Conservation (phyloP, 2,329 filamentous ascomycete genomes). For the Ilyonectria destructans region DNA sequence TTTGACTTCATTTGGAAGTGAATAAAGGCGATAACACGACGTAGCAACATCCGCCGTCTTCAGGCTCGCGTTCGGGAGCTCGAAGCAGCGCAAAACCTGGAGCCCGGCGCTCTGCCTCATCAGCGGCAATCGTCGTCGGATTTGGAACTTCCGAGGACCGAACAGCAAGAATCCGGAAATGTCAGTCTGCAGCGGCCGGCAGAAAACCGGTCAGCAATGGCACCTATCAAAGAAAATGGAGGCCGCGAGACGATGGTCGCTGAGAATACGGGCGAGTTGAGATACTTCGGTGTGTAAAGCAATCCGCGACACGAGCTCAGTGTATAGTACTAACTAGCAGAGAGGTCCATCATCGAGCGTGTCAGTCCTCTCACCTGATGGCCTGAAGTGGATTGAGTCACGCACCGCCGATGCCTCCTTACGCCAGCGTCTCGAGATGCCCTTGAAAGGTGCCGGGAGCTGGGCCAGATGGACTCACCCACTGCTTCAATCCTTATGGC, state of each 20-base stretch:
- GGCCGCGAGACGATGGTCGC: conserved; percentile 22
- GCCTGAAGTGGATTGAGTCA: conserved; percentile 23
- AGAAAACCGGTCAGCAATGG: neutral
- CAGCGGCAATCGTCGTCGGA: neutral
- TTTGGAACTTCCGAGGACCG: neutral
- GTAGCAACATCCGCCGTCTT: conserved; percentile 2
- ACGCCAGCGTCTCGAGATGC: conserved; percentile 20
- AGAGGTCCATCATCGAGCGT: conserved; percentile 22
- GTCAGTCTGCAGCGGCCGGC: neutral
- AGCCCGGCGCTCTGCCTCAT: neutral
- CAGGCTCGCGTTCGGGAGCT: conserved; percentile 10
- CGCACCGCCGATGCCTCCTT: conserved; percentile 20
- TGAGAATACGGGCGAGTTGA: conserved; percentile 23
- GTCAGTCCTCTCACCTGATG: conserved; percentile 18
- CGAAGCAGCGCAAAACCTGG: neutral
- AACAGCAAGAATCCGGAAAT: neutral
- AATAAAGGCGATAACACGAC: neutral
- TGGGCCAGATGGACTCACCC: conserved; percentile 27
- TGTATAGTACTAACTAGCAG: neutral
- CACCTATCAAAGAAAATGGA: conserved; percentile 1
- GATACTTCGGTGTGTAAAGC: conserved; percentile 18
- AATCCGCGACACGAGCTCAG: no score
- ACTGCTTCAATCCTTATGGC: conserved; percentile 20
- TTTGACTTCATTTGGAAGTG: no score
- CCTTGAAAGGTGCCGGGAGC: conserved; percentile 19